These are phyloP conservation scores for Leishmania braziliensis DNA, from an alignment of 208 protist species.

Conservation along the genomic window DNA sequence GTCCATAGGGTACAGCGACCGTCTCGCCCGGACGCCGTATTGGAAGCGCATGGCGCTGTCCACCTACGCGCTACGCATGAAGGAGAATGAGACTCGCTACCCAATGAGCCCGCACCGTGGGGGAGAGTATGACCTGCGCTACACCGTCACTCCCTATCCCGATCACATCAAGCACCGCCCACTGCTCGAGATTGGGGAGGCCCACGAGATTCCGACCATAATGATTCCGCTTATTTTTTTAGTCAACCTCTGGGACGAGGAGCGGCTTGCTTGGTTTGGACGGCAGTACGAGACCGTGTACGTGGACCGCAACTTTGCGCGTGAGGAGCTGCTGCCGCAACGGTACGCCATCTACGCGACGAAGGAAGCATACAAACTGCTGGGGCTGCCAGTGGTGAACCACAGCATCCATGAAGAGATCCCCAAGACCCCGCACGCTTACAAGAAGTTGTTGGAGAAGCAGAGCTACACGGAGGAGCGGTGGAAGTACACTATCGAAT, in stretches of 20 bases:
- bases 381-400: constrained; percentile 79
- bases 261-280: constrained; percentile 71
- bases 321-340: constrained; percentile 84
- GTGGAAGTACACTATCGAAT: constrained; percentile 92
- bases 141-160: constrained; percentile 74
- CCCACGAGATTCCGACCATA: constrained; percentile 71
- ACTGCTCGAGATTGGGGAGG: constrained; percentile 86
- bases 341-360: constrained; percentile 91
- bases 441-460: constrained; percentile 84
- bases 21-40: constrained; percentile 77
- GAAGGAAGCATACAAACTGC: constrained; percentile 77
- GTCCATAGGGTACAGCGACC: constrained; percentile 85
- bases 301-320: constrained; percentile 62
- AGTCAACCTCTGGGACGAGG: constrained; percentile 80
- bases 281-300: constrained; percentile 87
- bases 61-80: constrained; percentile 80
- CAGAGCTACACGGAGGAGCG: constrained; percentile 89
- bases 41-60: constrained; percentile 91
- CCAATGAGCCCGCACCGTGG: constrained; percentile 71
- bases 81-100: constrained; percentile 85
- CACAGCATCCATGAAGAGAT: constrained; percentile 85
- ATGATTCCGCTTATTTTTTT: constrained; percentile 87
- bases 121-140: constrained; percentile 90
- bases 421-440: constrained; percentile 74
- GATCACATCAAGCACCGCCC: constrained; percentile 74